Base-by-base conservation (phyloP, 2,329 filamentous ascomycete species). In the Diplodia intermedia region DNA sequence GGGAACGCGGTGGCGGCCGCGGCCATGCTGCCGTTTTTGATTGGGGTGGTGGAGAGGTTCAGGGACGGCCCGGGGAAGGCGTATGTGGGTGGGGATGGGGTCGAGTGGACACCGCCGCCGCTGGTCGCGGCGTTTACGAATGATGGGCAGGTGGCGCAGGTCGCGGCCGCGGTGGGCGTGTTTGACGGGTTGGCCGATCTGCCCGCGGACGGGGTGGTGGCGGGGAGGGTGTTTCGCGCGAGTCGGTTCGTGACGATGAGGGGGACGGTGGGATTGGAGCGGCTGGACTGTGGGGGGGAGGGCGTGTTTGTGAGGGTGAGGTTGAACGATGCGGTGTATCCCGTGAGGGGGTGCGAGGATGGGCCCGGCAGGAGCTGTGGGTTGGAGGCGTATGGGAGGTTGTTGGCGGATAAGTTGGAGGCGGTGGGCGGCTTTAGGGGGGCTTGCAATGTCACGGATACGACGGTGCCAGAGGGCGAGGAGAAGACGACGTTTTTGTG, bases 231-330 rank as follows among this genome's bases (percentile, higher is more conserved):
- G 9, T 90, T 86, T 74, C 79, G 83, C n/a, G 82, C 84, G 23
- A 86, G 84, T 15, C 82, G 84, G 61, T 86, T 87, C 60, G 83
- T 85, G 0, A 84, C 86, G 0, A 90, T 90, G 88, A 82, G 88
- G 7, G 89, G 89, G 2, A 90, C 88, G 1, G 83, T 91, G 31
- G 84, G 86, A 0, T 88, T 90, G 70, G 89, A 91, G 76, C 82
- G 65, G n/a, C 29, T 66, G 65, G 29, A 49, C 63, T 53, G 71
- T 71, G 68, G 31, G 33, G 36, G 70, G 36, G 23, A 81, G 79
- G 65, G 65, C 11, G 8, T 29, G 38, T 66, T 40, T 15, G 14
- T 66, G 53, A 26, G 65, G 26, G 65, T 90, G 60, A 79, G 83
- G 12, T 79, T 90, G 52, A 90, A 90, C 72, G 88, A 90, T 67